Conservation (phyloP, 2,329 filamentous ascomycete genomes). For the Colletotrichum australisinense region DNA sequence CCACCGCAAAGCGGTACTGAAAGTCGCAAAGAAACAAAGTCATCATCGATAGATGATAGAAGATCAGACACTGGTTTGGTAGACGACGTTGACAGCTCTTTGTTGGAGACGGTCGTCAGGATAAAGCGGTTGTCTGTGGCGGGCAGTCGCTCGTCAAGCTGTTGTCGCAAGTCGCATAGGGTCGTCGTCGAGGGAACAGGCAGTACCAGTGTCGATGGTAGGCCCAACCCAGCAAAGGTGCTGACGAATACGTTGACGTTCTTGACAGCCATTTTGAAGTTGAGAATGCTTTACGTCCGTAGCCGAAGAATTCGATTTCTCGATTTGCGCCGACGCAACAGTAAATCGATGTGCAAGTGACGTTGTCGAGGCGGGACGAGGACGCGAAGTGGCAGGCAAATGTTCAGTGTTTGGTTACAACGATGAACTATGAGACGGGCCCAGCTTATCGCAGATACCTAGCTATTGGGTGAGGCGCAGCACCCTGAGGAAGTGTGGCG, state of each 20-base stretch:
- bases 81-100: constrained; percentile 69
- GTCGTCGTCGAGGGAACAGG: constrained; percentile 74
- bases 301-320: neutral
- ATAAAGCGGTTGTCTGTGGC: constrained; percentile 71
- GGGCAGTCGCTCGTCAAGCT: constrained; percentile 72
- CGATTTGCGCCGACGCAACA: neutral
- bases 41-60: constrained; percentile 67
- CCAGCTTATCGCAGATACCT: neutral
- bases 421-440: neutral
- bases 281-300: neutral
- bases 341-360: neutral
- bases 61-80: constrained; percentile 69
- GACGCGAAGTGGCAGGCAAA: neutral
- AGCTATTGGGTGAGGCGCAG: neutral
- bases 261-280: constrained; percentile 60
- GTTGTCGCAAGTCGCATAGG: constrained; percentile 73
- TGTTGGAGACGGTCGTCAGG: constrained; percentile 85
- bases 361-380: neutral
- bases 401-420: neutral
- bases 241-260: constrained; percentile 86
- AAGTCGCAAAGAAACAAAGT: constrained; percentile 85
- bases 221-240: constrained; percentile 83
- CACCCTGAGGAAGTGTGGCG: neutral
- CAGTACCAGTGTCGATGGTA: constrained; percentile 86
- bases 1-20: constrained; percentile 86